Evolutionary conservation across 2,329 filamentous ascomycete species (phyloP).

Genomic region (Hawksworthiomyces lignivorus): DNA sequence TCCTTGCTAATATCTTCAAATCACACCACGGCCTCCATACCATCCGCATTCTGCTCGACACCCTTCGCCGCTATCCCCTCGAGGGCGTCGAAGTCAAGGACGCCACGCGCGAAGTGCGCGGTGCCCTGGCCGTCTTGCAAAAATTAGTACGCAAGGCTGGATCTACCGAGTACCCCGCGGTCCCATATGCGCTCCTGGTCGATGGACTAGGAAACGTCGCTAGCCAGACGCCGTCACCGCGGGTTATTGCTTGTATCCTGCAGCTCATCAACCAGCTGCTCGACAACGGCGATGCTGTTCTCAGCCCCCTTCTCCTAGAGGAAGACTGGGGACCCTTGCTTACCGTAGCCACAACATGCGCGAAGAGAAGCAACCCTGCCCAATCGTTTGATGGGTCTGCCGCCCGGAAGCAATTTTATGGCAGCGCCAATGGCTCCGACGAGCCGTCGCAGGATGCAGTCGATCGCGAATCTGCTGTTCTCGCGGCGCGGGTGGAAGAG

Average conservation of each 20-base stretch:
- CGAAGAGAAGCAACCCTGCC: constrained; percentile 21
- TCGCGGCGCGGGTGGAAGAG: constrained; percentile 43
- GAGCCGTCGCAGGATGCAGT: constrained; percentile 32
- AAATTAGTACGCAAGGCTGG: constrained; percentile 54
- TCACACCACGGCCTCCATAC: constrained; percentile 67
- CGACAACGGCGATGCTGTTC: constrained; percentile 39
- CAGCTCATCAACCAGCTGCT: constrained; percentile 50
- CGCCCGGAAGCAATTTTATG: not conserved
- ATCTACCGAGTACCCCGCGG: constrained; percentile 51
- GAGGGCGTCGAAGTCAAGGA: constrained; percentile 43
- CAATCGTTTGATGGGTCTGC: not conserved
- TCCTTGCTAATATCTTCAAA: constrained; percentile 60
- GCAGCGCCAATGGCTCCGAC: constrained; percentile 1
- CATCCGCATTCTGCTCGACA: constrained; percentile 56
- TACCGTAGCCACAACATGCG: constrained; percentile 50
- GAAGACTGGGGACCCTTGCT: constrained; percentile 60
- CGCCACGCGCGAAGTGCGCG: constrained; percentile 49
- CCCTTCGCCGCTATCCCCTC: constrained; percentile 42
- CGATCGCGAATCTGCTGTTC: constrained; percentile 32
- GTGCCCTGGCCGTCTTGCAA: constrained; percentile 54
- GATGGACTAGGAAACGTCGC: constrained; percentile 48
- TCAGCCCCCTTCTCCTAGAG: constrained; percentile 52
- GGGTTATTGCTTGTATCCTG: constrained; percentile 39
- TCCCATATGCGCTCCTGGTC: constrained; percentile 52
- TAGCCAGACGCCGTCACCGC: constrained; percentile 34